phyloP scores from a whole-genome alignment of 2,329 filamentous ascomycete genomes.

The Clonostachys solani region DNA sequence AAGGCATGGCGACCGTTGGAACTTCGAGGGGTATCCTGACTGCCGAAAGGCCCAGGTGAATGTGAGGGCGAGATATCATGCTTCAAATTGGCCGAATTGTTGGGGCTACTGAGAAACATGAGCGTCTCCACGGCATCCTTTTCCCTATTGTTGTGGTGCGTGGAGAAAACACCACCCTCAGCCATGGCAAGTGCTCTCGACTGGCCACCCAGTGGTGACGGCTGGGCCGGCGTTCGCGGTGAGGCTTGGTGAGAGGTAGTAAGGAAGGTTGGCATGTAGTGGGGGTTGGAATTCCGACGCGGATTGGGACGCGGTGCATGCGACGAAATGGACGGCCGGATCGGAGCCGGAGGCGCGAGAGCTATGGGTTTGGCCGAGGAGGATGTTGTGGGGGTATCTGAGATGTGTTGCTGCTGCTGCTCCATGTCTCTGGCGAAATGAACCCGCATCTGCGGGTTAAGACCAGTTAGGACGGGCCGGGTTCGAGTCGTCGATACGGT shows the following conservation, averaged over 20 bases:
- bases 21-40: conserved; percentile 7
- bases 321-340: conserved; percentile 38
- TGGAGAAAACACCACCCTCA: conserved; percentile 60
- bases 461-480: not conserved
- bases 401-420: conserved; percentile 8
- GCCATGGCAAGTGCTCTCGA: conserved; percentile 24
- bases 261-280: conserved; percentile 44
- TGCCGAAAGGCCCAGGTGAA: conserved; percentile 21
- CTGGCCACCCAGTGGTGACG: conserved; percentile 18
- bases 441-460: conserved; percentile 42
- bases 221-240: conserved; percentile 35
- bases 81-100: conserved; percentile 62
- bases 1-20: conserved; percentile 25
- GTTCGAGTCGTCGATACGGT: conserved; percentile 45
- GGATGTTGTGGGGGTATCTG: conserved; percentile 29
- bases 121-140: conserved; percentile 79
- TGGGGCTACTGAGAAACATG: conserved; percentile 77
- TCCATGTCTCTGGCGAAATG: not conserved
- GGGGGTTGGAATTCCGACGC: conserved; percentile 46
- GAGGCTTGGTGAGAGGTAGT: conserved; percentile 43
- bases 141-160: conserved; percentile 63
- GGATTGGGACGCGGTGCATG: conserved; percentile 27
- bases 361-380: conserved; percentile 22
- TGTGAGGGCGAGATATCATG: conserved; percentile 43
- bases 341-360: conserved; percentile 50